Base-by-base conservation (phyloP, 805 yeast species). In the Saccharomycopsis synnaedendra region DNA sequence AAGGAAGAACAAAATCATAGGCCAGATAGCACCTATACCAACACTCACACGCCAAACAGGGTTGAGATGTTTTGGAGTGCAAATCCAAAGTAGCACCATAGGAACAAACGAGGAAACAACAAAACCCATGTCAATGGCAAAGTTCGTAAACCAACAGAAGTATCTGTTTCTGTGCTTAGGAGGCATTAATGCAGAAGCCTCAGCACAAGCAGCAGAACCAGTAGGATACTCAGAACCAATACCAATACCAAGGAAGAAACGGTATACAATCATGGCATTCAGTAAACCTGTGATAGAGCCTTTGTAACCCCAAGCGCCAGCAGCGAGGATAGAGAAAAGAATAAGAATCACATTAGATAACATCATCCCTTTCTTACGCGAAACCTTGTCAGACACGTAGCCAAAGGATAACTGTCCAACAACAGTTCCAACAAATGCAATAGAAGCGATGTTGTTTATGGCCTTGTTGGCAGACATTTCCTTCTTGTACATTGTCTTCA, bases 221-320 rank as follows among this genome's bases (percentile, higher is more conserved):
- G 94, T 82, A 40, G 96, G 96, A 61, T 89, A 89, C 65, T 89
- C 97, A 44, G 94, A 89, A 57, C 97, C 97, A 56, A 90, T 85
- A 58, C 89, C 94, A 54, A 85, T 69, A 66, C 97, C 97, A 44
- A 89, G 67, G 66, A 89, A 81, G 64, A 86, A 85, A 63, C 97
- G 75, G 63, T 83, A 86, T 9, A 81, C 82, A 8, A 95, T 85
- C 48, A 89, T 66, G 29, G 94, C 93, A 19, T 88, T 82, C 53
- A 90, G 76, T 69, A 89, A 73, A 40, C 96, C 96, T 42, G 74
- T 69, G 3, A 85, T 74, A 34, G 78, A 66, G 42, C 82, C 82
- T 36, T 67, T 33, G 38, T 35, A 28, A 58, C 96, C 96, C 96
- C 96, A 90, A 29, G 86, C 77, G 47, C 87, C 95, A 4, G 96